Conservation (phyloP, 768 basidiomycete genomes). For the Psilocybe cyanescens region DNA sequence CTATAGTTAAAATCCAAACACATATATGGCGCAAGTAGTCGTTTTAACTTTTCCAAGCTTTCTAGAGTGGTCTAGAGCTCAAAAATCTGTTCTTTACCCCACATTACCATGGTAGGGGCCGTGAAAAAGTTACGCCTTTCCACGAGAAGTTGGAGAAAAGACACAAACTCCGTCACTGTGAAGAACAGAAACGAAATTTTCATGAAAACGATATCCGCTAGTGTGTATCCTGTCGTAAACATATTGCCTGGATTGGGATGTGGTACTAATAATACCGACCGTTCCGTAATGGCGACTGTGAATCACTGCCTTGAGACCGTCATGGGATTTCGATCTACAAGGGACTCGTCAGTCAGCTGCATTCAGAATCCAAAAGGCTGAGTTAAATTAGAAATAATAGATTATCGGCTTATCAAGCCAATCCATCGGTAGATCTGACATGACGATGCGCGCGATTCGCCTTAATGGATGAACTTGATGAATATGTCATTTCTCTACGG, state of each 20-base stretch:
- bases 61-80: conserved; percentile 8
- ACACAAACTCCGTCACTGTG: not conserved
- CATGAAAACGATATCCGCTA: conserved; percentile 1
- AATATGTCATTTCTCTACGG: conserved; percentile 18
- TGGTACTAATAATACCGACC: conserved; percentile 9
- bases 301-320: conserved; percentile 14
- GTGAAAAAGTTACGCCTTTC: not conserved
- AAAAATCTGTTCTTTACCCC: not conserved
- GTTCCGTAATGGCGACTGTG: conserved; percentile 17
- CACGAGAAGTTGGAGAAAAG: not conserved
- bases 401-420: conserved; percentile 39
- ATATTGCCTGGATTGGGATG: conserved; percentile 7
- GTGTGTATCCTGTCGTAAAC: conserved; percentile 8
- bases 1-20: conserved; percentile 31
- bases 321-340: conserved; percentile 20
- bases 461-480: conserved; percentile 19
- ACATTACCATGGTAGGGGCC: conserved; percentile 1
- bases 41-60: conserved; percentile 22
- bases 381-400: conserved; percentile 29
- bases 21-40: conserved; percentile 26
- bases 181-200: conserved; percentile 1
- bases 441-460: conserved; percentile 13
- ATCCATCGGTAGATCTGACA: conserved; percentile 33
- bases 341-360: conserved; percentile 21
- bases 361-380: conserved; percentile 20